Evolutionary conservation across 768 basidiomycete species (phyloP).

Genomic region (Auriscalpium microsporum): DNA sequence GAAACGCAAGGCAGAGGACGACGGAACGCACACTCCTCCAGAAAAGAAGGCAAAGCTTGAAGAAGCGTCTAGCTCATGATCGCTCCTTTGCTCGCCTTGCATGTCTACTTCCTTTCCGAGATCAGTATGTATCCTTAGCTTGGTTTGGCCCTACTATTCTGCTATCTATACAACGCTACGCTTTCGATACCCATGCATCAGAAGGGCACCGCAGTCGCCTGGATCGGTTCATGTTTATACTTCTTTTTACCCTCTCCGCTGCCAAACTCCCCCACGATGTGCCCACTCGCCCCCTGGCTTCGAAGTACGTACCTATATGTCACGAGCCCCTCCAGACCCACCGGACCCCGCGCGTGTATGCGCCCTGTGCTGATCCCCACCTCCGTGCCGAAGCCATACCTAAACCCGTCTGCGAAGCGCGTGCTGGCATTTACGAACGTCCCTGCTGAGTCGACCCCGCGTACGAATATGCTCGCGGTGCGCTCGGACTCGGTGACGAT

Average conservation of each 20-base stretch:
- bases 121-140: not conserved
- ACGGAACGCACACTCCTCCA: slow-evolving; percentile 34
- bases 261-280: slow-evolving; percentile 84
- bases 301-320: slow-evolving; percentile 94
- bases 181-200: slow-evolving; percentile 14
- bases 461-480: slow-evolving; percentile 66
- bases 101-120: not conserved
- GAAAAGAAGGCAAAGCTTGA: slow-evolving; percentile 66
- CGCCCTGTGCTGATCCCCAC: slow-evolving; percentile 96
- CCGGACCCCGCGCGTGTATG: slow-evolving; percentile 94
- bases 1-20: slow-evolving; percentile 71
- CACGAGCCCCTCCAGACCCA: slow-evolving; percentile 87
- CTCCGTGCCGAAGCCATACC: slow-evolving; percentile 96
- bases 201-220: slow-evolving; percentile 39
- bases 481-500: slow-evolving; percentile 78
- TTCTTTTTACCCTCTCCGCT: slow-evolving; percentile 55
- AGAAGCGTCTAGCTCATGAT: slow-evolving; percentile 17
- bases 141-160: slow-evolving; percentile 1
- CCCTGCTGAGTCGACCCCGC: slow-evolving; percentile 86
- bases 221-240: slow-evolving; percentile 58
- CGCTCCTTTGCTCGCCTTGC: too few relatives aligned
- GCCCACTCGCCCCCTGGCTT: slow-evolving; percentile 66
- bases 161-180: not conserved
- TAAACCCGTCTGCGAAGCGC: slow-evolving; percentile 91
- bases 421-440: slow-evolving; percentile 95